Conservation (phyloP, 768 basidiomycete species). For the Lactarius vividus region DNA sequence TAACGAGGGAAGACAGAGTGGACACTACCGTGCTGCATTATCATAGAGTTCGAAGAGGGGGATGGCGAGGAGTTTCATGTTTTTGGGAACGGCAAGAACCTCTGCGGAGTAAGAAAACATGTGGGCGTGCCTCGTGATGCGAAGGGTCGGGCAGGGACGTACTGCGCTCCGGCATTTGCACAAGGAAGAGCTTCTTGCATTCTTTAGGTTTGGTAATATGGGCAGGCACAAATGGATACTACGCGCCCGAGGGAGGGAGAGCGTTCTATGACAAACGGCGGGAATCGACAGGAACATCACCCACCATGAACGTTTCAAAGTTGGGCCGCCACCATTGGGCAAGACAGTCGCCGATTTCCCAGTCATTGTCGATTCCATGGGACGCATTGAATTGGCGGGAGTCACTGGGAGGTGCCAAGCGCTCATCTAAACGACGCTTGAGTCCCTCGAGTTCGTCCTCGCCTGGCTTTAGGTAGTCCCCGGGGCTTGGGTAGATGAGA, state of each 20-base stretch:
- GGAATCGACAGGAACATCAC: conserved; percentile 32
- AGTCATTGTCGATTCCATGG: conserved; percentile 81
- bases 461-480: conserved; percentile 97
- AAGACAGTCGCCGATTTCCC: conserved; percentile 96
- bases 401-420: conserved; percentile 75
- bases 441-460: conserved; percentile 92
- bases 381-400: conserved; percentile 72
- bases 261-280: neutral
- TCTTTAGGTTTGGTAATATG: conserved; percentile 99
- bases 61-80: conserved; percentile 97
- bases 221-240: conserved; percentile 94
- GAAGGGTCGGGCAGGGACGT: conserved; percentile 34
- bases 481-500: conserved; percentile 57
- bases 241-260: conserved; percentile 10
- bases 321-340: conserved; percentile 99
- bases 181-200: conserved; percentile 92
- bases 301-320: conserved; percentile 97
- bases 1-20: neutral
- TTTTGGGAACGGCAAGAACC: conserved; percentile 94
- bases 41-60: conserved; percentile 97
- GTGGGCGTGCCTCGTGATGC: neutral
- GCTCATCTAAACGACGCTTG: conserved; percentile 83
- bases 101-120: conserved; percentile 45
- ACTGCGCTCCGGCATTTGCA: conserved; percentile 96
- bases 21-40: conserved; percentile 78